Percentiles rank a stretch among this genome's conserved stretches.
These are phyloP conservation scores for Aspergillus calidoustus DNA, from an alignment of 2,329 filamentous ascomycete species.

Conservation along the genomic window DNA sequence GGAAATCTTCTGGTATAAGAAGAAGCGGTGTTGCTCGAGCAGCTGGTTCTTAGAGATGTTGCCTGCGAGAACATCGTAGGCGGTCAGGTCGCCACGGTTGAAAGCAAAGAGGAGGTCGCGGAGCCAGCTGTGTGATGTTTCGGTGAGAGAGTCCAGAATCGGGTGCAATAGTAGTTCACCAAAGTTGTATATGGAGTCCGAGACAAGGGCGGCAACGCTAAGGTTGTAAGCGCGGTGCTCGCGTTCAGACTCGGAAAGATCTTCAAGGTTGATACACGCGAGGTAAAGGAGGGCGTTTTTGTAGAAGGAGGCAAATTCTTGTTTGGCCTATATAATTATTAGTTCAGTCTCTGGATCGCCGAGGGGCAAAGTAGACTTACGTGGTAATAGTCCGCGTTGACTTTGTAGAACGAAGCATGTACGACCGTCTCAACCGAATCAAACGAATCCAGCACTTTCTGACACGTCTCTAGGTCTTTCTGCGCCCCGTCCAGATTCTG, in stretches of 20 bases:
- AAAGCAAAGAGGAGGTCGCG: conserved; percentile 96
- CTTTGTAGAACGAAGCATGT: conserved; percentile 94
- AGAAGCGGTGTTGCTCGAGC: conserved; percentile 76
- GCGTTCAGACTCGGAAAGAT: conserved; percentile 75
- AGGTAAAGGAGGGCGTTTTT: conserved; percentile 97
- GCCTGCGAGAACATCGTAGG: conserved; percentile 80
- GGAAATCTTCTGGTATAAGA: conserved; percentile 96
- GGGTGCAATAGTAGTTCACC: conserved; percentile 97
- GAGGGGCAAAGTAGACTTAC: conserved; percentile 43
- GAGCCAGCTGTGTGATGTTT: conserved; percentile 81
- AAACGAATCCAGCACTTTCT: conserved; percentile 86
- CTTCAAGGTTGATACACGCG: conserved; percentile 85
- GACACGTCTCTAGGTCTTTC: conserved; percentile 83
- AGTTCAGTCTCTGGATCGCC: conserved; percentile 9
- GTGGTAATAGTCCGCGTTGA: conserved; percentile 94
- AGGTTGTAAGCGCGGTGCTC: conserved; percentile 88
- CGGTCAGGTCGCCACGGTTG: conserved; percentile 89
- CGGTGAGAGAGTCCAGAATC: conserved; percentile 82
- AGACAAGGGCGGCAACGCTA: conserved; percentile 87
- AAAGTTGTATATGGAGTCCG: conserved; percentile 98
- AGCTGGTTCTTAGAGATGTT: conserved; percentile 81
- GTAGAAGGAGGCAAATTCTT: conserved; percentile 96
- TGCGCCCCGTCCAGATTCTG: conserved; percentile 80
- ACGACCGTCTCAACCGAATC: conserved; percentile 95
- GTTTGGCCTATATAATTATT: conserved; percentile 62